Conservation (phyloP, 78 protist genomes). For the Dictyostelium purpureum region DNA sequence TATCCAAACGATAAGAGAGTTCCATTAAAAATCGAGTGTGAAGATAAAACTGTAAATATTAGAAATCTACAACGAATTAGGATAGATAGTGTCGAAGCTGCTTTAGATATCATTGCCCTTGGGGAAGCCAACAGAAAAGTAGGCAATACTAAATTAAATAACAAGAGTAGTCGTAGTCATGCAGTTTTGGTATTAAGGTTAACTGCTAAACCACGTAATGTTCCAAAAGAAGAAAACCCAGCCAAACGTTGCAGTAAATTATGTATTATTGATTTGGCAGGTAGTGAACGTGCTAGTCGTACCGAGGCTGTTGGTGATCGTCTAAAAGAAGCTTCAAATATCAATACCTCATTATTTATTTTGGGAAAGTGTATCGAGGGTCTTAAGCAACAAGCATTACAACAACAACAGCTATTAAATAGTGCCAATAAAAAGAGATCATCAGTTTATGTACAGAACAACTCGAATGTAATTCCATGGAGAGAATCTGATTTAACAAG, state of each 20-base stretch:
- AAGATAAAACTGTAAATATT: conserved; percentile 7
- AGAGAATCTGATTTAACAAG: conserved; percentile 90
- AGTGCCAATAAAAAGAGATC: neutral
- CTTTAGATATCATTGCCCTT: conserved; percentile 48
- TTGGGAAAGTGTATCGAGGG: conserved; percentile 83
- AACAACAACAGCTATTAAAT: conserved; percentile 6
- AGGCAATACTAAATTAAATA: conserved; percentile 85
- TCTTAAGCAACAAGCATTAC: conserved; percentile 71
- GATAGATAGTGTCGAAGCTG: conserved; percentile 71
- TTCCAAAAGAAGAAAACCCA: neutral
- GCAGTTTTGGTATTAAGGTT: conserved; percentile 71
- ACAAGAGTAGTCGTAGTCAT: conserved; percentile 78
- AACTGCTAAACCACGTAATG: conserved; percentile 12
- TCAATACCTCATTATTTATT: conserved; percentile 82
- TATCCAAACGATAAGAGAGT: neutral
- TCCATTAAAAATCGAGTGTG: conserved; percentile 35
- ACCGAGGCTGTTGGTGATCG: conserved; percentile 73
- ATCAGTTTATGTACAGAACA: neutral
- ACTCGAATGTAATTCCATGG: conserved; percentile 81
- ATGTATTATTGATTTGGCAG: conserved; percentile 88
- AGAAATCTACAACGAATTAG: conserved; percentile 45
- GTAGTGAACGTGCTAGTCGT: conserved; percentile 79
- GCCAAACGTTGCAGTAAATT: conserved; percentile 29
- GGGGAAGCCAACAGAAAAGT: conserved; percentile 80
- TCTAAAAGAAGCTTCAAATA: conserved; percentile 80